Evolutionary conservation across 2,329 filamentous ascomycete genomes (phyloP).

Genomic region (Exserohilum rostratum): DNA sequence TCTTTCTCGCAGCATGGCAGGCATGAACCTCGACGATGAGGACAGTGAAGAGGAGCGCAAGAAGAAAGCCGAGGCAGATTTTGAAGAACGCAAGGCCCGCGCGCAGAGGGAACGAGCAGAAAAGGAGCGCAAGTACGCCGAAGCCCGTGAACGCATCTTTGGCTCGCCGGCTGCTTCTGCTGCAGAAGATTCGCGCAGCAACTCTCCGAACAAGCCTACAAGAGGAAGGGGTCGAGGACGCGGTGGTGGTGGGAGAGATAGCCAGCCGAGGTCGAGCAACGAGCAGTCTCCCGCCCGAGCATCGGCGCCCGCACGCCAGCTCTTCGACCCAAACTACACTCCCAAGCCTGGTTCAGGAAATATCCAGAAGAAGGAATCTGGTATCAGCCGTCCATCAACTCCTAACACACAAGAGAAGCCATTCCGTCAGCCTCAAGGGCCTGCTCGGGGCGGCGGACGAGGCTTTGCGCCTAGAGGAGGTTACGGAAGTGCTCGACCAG

Average conservation of each 20-base stretch:
- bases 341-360: conserved; percentile 65
- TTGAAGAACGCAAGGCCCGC: conserved; percentile 78
- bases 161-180: conserved; percentile 59
- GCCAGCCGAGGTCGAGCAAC: conserved; percentile 46
- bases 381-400: conserved; percentile 57
- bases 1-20: conserved; percentile 62
- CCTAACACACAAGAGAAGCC: conserved; percentile 70
- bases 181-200: conserved; percentile 43
- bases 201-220: conserved; percentile 40
- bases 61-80: conserved; percentile 67
- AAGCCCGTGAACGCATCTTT: conserved; percentile 86
- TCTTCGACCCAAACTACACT: conserved; percentile 79
- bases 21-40: conserved; percentile 56
- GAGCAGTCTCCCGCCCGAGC: conserved; percentile 45
- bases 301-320: conserved; percentile 58
- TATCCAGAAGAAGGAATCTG: conserved; percentile 52
- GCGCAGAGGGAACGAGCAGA: conserved; percentile 83
- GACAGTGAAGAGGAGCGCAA: conserved; percentile 69
- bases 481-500: conserved; percentile 16
- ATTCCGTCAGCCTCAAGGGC: conserved; percentile 76
- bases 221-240: conserved; percentile 48
- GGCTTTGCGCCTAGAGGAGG: conserved; percentile 71
- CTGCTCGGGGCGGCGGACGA: conserved; percentile 77
- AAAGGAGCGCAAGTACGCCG: conserved; percentile 88
- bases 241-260: conserved; percentile 47